Evolutionary conservation across 225 moss, liverwort and hornwort species (phyloP).

Genomic region (Pseudisothecium myosuroides): DNA sequence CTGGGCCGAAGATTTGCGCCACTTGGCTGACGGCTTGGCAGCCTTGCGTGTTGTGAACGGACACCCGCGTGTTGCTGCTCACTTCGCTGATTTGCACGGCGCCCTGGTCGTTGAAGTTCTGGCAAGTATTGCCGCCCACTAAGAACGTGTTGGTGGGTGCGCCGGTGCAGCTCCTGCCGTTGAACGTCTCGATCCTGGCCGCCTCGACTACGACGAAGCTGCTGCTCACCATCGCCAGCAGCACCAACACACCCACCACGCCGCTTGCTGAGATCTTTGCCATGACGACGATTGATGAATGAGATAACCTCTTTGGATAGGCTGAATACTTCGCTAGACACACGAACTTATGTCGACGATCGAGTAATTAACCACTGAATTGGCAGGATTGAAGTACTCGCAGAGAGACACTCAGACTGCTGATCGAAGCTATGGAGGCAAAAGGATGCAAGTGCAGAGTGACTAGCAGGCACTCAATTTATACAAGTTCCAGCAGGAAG

Average conservation of each 20-base stretch:
- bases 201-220: not conserved
- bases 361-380: not conserved
- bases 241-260: not conserved
- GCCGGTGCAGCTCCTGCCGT: not conserved
- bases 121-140: not conserved
- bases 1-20: slow-evolving; percentile 23
- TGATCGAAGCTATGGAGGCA: not conserved
- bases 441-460: not conserved
- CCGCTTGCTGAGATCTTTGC: not conserved
- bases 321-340: no score
- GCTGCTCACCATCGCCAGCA: not conserved
- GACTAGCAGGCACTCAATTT: not conserved
- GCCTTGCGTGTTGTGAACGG: slow-evolving; percentile 19
- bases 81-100: slow-evolving; percentile 22
- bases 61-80: slow-evolving; percentile 15
- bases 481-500: not conserved
- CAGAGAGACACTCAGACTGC: not conserved
- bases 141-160: slow-evolving; percentile 16
- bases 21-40: not conserved
- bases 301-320: not conserved
- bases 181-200: slow-evolving; percentile 15
- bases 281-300: not conserved
- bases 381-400: not conserved
- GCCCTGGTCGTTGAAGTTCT: slow-evolving; percentile 19
- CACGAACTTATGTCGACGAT: no score